Evolutionary conservation across 139 green algal species (phyloP), one percentile per base, ranked within the genome.

Genomic region (Coelastrella sp.): DNA sequence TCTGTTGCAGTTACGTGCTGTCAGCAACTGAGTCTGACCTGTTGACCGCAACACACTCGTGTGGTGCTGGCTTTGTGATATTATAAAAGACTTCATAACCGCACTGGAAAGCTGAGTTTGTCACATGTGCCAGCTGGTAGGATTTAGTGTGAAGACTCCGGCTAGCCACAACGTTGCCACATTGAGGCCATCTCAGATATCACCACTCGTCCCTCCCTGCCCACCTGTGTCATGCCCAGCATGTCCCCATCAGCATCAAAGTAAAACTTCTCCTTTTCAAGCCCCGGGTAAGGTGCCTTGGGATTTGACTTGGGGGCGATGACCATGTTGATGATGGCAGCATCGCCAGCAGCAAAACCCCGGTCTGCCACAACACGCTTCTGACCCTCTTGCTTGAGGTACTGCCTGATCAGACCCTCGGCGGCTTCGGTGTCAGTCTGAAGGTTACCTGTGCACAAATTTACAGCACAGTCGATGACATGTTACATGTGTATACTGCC

Each of bases 381-480:
- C 79, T 93, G 81, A 19, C 91, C 94, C 81, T 95, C 80, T 81
- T 95, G 81, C 93, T 97, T 97, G 61, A 83, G 92, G 75, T 95
- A 93, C 59, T 92, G 82, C 57, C 90, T 76, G 20, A 98, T 93
- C 56, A 96, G 92, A 80, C 91, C 91, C 65, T 97, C 94, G 5
- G 92, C 92, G 20, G 91, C 93, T 11, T 84, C 93, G 0, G 75
- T 81, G 88, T 97, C 95, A 11, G 91, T 93, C 5, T 85, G 68
- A 20, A 94, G 87, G 91, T 94, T 87, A 60, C 93, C 93, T 86
- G 47, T 2, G 3, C 14, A 23, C 3, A 68, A n/a, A n/a, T n/a
- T n/a, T n/a, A n/a, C n/a, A n/a, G n/a, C n/a, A n/a, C n/a, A n/a
- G n/a, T n/a, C n/a, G n/a, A n/a, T n/a, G n/a, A n/a, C n/a, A n/a